phyloP scores from a whole-genome alignment of 371 early-diverging fungal genomes.

The Apophysomyces ossiformis region DNA sequence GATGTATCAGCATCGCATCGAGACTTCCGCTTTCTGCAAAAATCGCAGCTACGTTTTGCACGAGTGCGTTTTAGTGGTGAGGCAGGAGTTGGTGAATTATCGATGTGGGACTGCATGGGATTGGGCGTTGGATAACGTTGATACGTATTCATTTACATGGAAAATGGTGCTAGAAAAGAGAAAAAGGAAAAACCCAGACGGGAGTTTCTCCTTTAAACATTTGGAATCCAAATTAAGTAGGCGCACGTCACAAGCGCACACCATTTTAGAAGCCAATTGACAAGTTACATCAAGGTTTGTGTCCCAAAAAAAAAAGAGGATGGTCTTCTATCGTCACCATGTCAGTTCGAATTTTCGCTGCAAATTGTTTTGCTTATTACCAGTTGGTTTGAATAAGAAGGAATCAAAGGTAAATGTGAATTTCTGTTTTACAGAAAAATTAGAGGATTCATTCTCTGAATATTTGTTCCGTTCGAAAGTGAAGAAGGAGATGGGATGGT shows the following conservation, averaged over 20 bases:
- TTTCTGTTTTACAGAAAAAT: no score
- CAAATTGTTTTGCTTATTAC: no score
- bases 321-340: no score
- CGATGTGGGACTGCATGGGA: slow-evolving; percentile 10
- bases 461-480: no score
- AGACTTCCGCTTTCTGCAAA: slow-evolving; percentile 55
- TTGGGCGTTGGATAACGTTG: slow-evolving; percentile 8
- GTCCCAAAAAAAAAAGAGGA: no score
- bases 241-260: slow-evolving; percentile 3
- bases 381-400: no score
- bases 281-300: no score
- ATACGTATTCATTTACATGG: slow-evolving; percentile 19
- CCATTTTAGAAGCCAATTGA: background rate
- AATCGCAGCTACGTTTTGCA: slow-evolving; percentile 59
- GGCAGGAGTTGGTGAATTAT: slow-evolving; percentile 10
- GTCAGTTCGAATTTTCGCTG: no score
- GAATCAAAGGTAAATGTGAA: no score
- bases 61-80: slow-evolving; percentile 49
- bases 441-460: no score
- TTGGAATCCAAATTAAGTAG: background rate
- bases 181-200: slow-evolving; percentile 17
- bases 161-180: slow-evolving; percentile 9
- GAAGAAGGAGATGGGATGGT: no score
- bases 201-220: slow-evolving; percentile 18
- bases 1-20: slow-evolving; percentile 56